Conservation (phyloP, 108 stramenopile species). For the Discostella pseudostelligera region DNA sequence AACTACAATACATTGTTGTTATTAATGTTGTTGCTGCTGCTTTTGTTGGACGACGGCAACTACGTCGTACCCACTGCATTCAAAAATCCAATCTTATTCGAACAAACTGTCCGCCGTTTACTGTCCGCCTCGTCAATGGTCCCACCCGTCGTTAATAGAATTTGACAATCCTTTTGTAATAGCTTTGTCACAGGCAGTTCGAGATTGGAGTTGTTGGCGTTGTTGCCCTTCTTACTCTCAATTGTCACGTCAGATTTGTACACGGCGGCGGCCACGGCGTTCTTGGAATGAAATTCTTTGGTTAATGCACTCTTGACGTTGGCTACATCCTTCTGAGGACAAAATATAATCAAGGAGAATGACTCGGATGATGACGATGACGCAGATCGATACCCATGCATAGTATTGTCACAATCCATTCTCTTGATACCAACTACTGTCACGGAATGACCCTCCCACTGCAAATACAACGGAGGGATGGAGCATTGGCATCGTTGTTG, state of each 20-base stretch:
- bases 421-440: conserved; percentile 62
- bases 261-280: background rate
- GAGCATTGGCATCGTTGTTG: conserved; percentile 26
- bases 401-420: conserved; percentile 10
- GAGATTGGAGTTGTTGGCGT: conserved; percentile 4
- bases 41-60: too few species aligned
- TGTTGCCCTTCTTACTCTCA: conserved; percentile 4
- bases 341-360: conserved; percentile 57
- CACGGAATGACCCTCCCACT: conserved; percentile 89
- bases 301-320: conserved; percentile 11
- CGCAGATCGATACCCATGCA: too few species aligned
- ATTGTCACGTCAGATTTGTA: background rate
- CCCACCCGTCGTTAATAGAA: conserved; percentile 19
- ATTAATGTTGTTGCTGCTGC: too few species aligned
- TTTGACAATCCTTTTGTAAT: conserved; percentile 36
- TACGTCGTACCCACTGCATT: too few species aligned
- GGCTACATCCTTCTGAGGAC: conserved; percentile 54
- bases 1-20: too few species aligned
- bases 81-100: conserved; percentile 21
- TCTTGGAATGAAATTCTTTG: background rate
- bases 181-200: conserved; percentile 31
- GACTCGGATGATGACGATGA: background rate
- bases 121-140: conserved; percentile 20
- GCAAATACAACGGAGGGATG: conserved; percentile 67
- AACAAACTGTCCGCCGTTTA: conserved; percentile 16